These are phyloP conservation scores for Hylodesmum podocarpum DNA, from an alignment of 306 rosid species.

Conservation along the genomic window DNA sequence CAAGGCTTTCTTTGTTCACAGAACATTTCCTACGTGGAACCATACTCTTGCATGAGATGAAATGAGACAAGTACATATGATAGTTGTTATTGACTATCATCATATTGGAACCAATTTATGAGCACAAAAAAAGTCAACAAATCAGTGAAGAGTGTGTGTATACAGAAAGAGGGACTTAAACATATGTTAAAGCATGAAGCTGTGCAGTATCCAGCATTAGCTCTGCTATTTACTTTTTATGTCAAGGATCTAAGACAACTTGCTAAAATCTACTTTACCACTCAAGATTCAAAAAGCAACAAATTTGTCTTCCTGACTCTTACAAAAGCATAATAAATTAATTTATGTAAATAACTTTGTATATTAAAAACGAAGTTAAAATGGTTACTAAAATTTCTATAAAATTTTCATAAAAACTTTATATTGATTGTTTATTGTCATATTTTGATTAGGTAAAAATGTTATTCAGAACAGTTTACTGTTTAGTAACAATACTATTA, in stretches of 20 bases:
- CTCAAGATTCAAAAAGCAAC: background rate
- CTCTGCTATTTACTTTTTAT: background rate
- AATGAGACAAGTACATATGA: background rate
- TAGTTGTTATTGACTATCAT: background rate
- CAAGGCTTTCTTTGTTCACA: background rate
- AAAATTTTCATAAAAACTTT: too few relatives aligned
- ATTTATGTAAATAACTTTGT: too few relatives aligned
- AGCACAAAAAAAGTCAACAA: background rate
- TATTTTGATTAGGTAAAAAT: too few relatives aligned
- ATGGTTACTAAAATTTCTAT: too few relatives aligned
- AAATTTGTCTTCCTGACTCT: background rate
- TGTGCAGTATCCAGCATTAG: background rate
- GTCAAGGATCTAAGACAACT: slow-evolving; percentile 9
- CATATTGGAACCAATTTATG: background rate
- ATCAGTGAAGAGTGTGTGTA: background rate
- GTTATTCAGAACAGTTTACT: too few relatives aligned
- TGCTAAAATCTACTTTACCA: slow-evolving; percentile 4
- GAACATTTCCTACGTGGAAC: background rate
- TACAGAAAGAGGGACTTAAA: background rate
- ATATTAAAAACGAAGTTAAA: too few relatives aligned
- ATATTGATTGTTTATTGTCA: too few relatives aligned
- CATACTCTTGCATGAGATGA: slow-evolving; percentile 10
- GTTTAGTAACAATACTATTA: too few relatives aligned
- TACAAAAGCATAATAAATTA: background rate
- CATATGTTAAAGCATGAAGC: slow-evolving; percentile 1